Evolutionary conservation across 768 basidiomycete species (phyloP).

Genomic region (Boletus insuetus): DNA sequence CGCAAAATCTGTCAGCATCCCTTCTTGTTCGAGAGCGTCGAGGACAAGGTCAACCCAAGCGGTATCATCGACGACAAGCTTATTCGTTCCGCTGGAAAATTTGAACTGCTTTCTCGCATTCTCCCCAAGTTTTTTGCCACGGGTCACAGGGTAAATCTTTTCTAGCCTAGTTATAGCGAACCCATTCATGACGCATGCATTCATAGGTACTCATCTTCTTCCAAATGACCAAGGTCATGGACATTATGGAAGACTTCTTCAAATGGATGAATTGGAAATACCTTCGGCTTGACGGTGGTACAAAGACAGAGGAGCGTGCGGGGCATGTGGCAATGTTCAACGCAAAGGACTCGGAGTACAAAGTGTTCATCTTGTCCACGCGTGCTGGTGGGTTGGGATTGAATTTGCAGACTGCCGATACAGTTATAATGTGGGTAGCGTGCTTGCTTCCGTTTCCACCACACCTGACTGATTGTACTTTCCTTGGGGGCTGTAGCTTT

Average conservation of each 20-base stretch:
- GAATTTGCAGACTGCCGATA: slow-evolving; percentile 95
- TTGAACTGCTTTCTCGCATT: slow-evolving; percentile 87
- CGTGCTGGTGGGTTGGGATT: slow-evolving; percentile 91
- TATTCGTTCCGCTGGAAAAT: slow-evolving; percentile 85
- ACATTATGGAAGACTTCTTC: slow-evolving; percentile 95
- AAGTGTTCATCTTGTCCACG: slow-evolving; percentile 92
- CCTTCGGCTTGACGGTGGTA: slow-evolving; percentile 93
- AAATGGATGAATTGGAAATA: slow-evolving; percentile 84
- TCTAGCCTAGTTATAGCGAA: neutral
- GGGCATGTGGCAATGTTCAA: slow-evolving; percentile 86
- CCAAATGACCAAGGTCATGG: slow-evolving; percentile 99
- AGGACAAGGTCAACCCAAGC: slow-evolving; percentile 87
- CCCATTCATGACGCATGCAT: slow-evolving; percentile 2
- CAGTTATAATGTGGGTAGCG: slow-evolving; percentile 81
- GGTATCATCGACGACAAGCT: slow-evolving; percentile 83
- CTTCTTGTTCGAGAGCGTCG: slow-evolving; percentile 92
- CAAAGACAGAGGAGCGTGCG: slow-evolving; percentile 94
- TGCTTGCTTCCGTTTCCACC: neutral
- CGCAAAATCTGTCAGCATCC: slow-evolving; percentile 99
- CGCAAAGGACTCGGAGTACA: slow-evolving; percentile 81
- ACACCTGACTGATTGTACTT: slow-evolving; percentile 8
- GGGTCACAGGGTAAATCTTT: slow-evolving; percentile 71
- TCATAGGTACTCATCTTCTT: slow-evolving; percentile 94
- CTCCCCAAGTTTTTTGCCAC: slow-evolving; percentile 93
- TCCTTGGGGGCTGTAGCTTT: slow-evolving; percentile 44